A percentile compares a stretch with the other conserved stretches of the same genome.
phyloP scores from a whole-genome alignment of 108 stramenopile species.

The Conticribra guillardii region DNA sequence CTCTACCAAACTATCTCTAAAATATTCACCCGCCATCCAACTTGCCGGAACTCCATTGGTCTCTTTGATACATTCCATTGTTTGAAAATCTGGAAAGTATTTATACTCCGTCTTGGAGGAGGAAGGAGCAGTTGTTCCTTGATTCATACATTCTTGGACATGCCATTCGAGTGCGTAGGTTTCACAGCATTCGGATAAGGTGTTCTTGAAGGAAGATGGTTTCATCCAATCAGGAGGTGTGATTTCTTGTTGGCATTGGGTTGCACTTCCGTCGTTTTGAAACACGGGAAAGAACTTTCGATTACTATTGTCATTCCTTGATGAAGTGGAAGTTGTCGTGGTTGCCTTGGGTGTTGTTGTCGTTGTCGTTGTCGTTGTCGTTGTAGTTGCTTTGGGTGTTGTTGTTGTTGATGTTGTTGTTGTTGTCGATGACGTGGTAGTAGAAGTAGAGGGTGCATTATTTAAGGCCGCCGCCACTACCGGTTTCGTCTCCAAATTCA shows the following conservation, averaged over 20 bases:
- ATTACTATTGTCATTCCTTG: neutral
- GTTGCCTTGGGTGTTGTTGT: neutral
- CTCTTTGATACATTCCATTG: neutral
- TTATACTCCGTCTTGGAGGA: neutral
- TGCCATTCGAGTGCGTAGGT: neutral
- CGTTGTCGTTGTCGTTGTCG: neutral
- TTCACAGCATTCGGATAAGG: neutral
- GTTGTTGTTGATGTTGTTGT: neutral
- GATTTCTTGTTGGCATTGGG: neutral
- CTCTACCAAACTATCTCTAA: neutral
- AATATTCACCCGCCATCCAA: neutral
- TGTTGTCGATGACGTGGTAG: neutral
- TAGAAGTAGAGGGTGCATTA: neutral
- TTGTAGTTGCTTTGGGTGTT: neutral
- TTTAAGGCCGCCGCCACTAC: neutral
- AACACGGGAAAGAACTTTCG: neutral
- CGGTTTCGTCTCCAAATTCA: neutral
- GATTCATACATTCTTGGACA: neutral
- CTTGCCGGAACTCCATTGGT: neutral
- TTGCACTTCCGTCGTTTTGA: neutral
- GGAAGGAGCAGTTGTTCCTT: no score
- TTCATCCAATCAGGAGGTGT: neutral
- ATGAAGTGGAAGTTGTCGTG: neutral
- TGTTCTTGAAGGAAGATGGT: neutral
- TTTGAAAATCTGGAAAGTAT: neutral